A percentile compares a stretch with the other conserved stretches of the same genome.
Evolutionary conservation across 805 yeast species (phyloP).

Genomic region (Suhomyces kilbournensis): DNA sequence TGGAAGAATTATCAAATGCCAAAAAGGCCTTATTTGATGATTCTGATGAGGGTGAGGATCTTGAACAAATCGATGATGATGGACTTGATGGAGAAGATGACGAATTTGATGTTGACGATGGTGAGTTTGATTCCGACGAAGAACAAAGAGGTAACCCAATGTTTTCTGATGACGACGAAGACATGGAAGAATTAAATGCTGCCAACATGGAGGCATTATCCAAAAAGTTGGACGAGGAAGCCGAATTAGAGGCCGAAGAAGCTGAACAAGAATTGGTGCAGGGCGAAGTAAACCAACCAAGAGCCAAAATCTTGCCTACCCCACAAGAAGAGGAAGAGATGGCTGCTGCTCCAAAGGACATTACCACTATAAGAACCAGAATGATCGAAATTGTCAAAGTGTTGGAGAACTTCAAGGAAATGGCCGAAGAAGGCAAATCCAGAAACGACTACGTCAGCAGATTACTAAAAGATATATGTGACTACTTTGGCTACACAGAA

Average conservation of each 20-base stretch:
- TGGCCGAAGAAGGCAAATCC: slow-evolving; percentile 82
- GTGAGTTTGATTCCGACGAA: slow-evolving; percentile 57
- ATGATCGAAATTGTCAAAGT: slow-evolving; percentile 95
- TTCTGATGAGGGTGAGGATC: slow-evolving; percentile 45
- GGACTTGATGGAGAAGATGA: slow-evolving; percentile 34
- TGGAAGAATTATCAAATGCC: slow-evolving; percentile 63
- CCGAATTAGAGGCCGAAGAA: slow-evolving; percentile 47
- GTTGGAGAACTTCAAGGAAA: slow-evolving; percentile 78
- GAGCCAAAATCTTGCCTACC: slow-evolving; percentile 74
- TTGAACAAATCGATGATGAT: slow-evolving; percentile 46
- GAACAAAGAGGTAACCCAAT: slow-evolving; percentile 60
- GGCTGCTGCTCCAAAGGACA: slow-evolving; percentile 61
- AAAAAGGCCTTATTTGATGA: slow-evolving; percentile 77
- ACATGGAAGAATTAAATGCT: slow-evolving; percentile 67
- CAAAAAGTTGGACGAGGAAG: slow-evolving; percentile 57
- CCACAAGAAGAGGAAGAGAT: slow-evolving; percentile 58
- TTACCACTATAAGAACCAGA: slow-evolving; percentile 83
- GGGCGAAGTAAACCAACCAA: slow-evolving; percentile 59
- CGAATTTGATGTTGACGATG: slow-evolving; percentile 41
- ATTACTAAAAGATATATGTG: slow-evolving; percentile 80
- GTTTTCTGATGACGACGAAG: slow-evolving; percentile 74
- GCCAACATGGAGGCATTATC: slow-evolving; percentile 82
- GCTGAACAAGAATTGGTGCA: slow-evolving; percentile 57
- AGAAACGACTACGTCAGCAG: slow-evolving; percentile 81
- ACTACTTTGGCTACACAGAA: slow-evolving; percentile 89